A percentile compares a stretch with the other conserved stretches of the same genome.
Evolutionary conservation across 108 stramenopile genomes (phyloP).

Genomic region (Cyclostephanos invisitatus): DNA sequence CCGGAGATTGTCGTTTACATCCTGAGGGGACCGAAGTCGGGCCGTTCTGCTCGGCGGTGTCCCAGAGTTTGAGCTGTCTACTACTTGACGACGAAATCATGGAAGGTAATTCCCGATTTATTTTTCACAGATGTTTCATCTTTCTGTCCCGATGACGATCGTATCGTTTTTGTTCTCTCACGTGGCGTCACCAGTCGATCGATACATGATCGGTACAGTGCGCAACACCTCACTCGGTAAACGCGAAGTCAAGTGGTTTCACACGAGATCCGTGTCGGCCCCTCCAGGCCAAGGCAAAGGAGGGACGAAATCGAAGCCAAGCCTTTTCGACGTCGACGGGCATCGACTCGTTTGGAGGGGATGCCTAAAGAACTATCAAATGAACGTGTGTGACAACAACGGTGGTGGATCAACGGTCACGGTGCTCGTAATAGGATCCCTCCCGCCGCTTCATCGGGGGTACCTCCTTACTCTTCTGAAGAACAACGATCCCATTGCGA

Average conservation of each 20-base stretch:
- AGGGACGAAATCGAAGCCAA: constrained; percentile 33
- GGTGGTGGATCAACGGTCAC: neutral
- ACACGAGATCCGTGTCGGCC: constrained; percentile 31
- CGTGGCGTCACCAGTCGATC: constrained; percentile 21
- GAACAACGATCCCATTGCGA: constrained; percentile 38
- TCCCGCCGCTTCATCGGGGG: constrained; percentile 43
- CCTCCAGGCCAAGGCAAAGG: constrained; percentile 35
- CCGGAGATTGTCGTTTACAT: constrained; percentile 47
- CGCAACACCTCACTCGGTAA: constrained; percentile 9
- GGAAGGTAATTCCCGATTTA: constrained; percentile 18
- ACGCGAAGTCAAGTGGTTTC: constrained; percentile 46
- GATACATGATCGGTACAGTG: constrained; percentile 47
- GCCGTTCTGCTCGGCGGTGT: constrained; percentile 38
- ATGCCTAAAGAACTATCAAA: constrained; percentile 10
- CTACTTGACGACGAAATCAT: constrained; percentile 45
- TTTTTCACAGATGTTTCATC: neutral
- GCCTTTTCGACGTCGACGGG: constrained; percentile 43
- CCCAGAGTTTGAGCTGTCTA: constrained; percentile 39
- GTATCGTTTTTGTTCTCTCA: neutral
- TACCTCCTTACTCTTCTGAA: constrained; percentile 32
- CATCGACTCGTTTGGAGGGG: constrained; percentile 48
- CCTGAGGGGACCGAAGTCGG: constrained; percentile 48
- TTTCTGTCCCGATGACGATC: neutral
- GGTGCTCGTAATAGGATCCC: constrained; percentile 41
- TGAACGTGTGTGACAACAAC: constrained; percentile 3